Evolutionary conservation across 2,329 filamentous ascomycete genomes (phyloP), one percentile per base, ranked within the genome.

Genomic region (Trichoderma afroharzianum): DNA sequence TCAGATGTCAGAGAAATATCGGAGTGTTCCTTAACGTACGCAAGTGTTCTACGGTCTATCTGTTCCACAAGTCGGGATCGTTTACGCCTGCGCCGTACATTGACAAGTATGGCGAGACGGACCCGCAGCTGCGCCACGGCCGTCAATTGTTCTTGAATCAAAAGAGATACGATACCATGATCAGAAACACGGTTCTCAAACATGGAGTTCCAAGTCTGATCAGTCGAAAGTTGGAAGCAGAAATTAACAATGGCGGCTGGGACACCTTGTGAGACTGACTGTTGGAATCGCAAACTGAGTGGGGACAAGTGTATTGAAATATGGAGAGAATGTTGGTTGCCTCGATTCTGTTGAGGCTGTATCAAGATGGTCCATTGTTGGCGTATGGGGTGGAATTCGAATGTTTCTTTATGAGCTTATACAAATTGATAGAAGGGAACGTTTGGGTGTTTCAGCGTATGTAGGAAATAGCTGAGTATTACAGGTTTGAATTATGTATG

Each of bases 161-260:
- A 83, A 95, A 93, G 82, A 87, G 96, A 75, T 99, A 98, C 81
- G 96, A 99, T 81, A 90, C 91, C 43, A 87, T 98, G 81, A 86
- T 98, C 71, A 87, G 96, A 64, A 93, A 91, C 75, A 90, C 95
- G 57, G 98, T 97, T 91, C 85, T 98, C 72, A 89, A 90, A 63
- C 94, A 98, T 77, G 91, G 92, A 5, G 90, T 99, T 32, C 95
- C 95, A 43, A 97, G 93, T 75, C 90, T 94, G 61, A 97, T 99
- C 79, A 93, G 92, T 74, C 87, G 96, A 75, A 95, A 94, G 81
- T 82, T 99, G 75, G 96, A 99, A 84, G 92, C 93, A 15, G 96
- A 99, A 80, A 94, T 98, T 58, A 99, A 99, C 79, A 98, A 94
- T 77, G 96, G 96, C 0, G 96, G 96, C 0, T 99, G 96, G 96